Percentiles rank a stretch among this genome's conserved stretches.
Conservation (phyloP, 2,329 filamentous ascomycete genomes). For the Trichoderma oligosporum region DNA sequence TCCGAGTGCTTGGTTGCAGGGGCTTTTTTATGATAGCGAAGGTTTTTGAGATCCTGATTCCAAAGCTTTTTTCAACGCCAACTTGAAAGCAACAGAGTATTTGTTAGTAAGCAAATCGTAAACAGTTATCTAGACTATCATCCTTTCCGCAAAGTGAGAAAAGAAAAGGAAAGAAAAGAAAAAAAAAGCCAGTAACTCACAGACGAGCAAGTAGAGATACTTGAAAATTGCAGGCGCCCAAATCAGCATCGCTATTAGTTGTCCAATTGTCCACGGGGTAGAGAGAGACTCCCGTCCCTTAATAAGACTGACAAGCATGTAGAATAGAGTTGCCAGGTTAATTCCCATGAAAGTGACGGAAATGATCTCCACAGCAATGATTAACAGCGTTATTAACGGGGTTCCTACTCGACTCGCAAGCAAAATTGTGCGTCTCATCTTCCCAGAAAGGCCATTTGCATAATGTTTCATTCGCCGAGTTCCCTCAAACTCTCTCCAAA, state of each 20-base stretch:
- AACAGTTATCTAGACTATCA: no score
- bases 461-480: not conserved
- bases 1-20: not conserved
- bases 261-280: not conserved
- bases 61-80: conserved; percentile 3
- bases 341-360: not conserved
- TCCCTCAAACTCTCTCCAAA: not conserved
- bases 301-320: not conserved
- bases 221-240: conserved; percentile 10
- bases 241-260: conserved; percentile 4
- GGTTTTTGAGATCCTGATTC: not conserved
- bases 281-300: no score
- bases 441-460: not conserved
- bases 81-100: not conserved
- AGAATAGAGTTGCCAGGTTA: not conserved
- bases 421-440: not conserved
- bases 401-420: not conserved
- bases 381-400: not conserved
- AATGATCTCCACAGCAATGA: not conserved
- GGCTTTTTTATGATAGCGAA: not conserved
- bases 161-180: no score
- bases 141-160: no score
- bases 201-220: conserved; percentile 11
- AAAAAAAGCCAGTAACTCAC: no score
- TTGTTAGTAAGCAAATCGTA: not conserved